phyloP scores from a whole-genome alignment of 306 rosid genomes.

The Lagenaria siceraria region DNA sequence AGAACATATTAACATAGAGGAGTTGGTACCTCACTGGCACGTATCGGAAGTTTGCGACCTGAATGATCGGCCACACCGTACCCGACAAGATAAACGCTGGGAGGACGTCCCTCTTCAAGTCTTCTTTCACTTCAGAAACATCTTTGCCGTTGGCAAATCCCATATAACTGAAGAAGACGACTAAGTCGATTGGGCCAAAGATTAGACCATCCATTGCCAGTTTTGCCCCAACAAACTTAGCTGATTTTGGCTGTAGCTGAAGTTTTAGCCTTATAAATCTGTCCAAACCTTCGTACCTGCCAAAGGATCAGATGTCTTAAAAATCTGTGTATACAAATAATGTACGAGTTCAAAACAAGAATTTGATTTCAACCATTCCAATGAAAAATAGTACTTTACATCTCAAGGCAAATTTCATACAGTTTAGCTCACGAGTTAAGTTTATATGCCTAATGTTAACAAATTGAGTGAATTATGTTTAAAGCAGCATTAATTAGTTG shows the following conservation, averaged over 20 bases:
- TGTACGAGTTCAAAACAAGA: neutral
- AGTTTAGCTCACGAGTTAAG: neutral
- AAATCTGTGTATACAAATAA: neutral
- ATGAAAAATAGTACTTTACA: neutral
- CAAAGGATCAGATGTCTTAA: neutral
- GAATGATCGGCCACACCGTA: constrained; percentile 74
- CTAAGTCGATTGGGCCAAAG: constrained; percentile 70
- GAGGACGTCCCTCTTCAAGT: constrained; percentile 70
- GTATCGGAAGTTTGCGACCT: constrained; percentile 69
- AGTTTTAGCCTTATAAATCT: constrained; percentile 41
- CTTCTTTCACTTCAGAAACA: constrained; percentile 59
- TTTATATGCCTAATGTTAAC: neutral
- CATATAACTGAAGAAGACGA: constrained; percentile 70
- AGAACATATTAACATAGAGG: constrained; percentile 76
- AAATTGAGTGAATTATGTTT: neutral
- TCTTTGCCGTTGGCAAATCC: constrained; percentile 70
- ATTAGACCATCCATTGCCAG: constrained; percentile 58
- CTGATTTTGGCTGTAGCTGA: constrained; percentile 49
- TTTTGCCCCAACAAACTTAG: constrained; percentile 64
- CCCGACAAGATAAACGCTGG: constrained; percentile 76
- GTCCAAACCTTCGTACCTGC: constrained; percentile 88
- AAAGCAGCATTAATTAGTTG: neutral
- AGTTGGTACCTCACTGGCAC: constrained; percentile 87
- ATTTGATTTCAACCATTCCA: neutral
- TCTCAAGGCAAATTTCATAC: neutral